A percentile compares a stretch with the other conserved stretches of the same genome.
Conservation (phyloP, 2,329 filamentous ascomycete species). For the Ophiocordyceps camponoti-saundersi region DNA sequence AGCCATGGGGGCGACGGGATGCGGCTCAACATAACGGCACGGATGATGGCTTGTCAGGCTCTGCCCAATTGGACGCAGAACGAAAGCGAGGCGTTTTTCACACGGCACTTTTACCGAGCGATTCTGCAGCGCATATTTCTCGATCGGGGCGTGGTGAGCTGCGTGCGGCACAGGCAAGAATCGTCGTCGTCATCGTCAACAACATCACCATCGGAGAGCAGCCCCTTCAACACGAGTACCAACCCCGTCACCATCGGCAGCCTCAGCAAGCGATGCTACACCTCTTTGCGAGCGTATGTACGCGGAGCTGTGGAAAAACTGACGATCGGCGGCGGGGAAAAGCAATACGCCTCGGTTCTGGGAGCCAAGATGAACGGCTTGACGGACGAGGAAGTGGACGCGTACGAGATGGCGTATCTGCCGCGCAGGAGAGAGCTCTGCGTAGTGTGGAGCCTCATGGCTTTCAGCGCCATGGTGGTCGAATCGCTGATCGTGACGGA, state of each 20-base stretch:
- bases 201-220: constrained; percentile 7
- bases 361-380: constrained; percentile 47
- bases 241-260: constrained; percentile 78
- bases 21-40: constrained; percentile 82
- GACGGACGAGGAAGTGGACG: constrained; percentile 56
- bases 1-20: constrained; percentile 46
- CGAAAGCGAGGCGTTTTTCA: constrained; percentile 81
- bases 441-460: constrained; percentile 88
- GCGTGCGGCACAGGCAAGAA: constrained; percentile 24
- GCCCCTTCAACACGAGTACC: constrained; percentile 40
- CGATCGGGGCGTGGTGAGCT: constrained; percentile 60
- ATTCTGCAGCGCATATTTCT: constrained; percentile 85
- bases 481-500: constrained; percentile 85
- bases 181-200: background rate
- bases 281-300: constrained; percentile 59
- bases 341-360: constrained; percentile 43
- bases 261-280: constrained; percentile 64
- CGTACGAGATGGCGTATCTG: constrained; percentile 49
- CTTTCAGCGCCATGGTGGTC: constrained; percentile 76
- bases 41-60: constrained; percentile 97
- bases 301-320: constrained; percentile 68
- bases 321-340: constrained; percentile 36
- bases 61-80: constrained; percentile 74
- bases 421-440: constrained; percentile 64
- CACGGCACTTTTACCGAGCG: constrained; percentile 80